Conservation (phyloP, 1,284 basidiomycete genomes). For the Sanghuangporus weigelae region DNA sequence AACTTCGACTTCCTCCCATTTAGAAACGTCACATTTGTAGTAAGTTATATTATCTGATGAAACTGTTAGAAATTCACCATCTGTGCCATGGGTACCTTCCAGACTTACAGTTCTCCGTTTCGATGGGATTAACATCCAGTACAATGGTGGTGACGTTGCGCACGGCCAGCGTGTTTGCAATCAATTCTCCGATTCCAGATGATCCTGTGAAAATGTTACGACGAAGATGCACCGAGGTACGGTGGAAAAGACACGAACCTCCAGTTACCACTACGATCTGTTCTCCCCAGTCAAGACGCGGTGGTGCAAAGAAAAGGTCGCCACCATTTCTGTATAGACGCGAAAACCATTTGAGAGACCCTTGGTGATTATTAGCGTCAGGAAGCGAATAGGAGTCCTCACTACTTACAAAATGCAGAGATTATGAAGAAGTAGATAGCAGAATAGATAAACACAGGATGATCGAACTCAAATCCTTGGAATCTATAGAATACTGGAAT, state of each 20-base stretch:
- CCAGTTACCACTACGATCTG: slow-evolving; percentile 89
- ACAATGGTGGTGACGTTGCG: slow-evolving; percentile 81
- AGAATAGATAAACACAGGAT: slow-evolving; percentile 46
- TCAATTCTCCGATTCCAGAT: slow-evolving; percentile 82
- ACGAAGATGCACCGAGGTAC: neutral
- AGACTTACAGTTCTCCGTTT: slow-evolving; percentile 66
- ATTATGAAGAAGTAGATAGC: slow-evolving; percentile 50
- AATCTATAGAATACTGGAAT: slow-evolving; percentile 73
- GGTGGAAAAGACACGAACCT: slow-evolving; percentile 41
- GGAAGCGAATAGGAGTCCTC: neutral
- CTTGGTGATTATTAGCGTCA: slow-evolving; percentile 32
- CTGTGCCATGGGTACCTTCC: neutral
- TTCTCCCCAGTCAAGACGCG: slow-evolving; percentile 71
- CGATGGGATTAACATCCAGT: slow-evolving; percentile 74
- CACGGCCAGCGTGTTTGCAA: slow-evolving; percentile 79
- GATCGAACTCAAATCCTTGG: slow-evolving; percentile 50
- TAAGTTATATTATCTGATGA: slow-evolving; percentile 68
- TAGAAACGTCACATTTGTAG: slow-evolving; percentile 87
- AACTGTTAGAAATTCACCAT: neutral
- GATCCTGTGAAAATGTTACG: slow-evolving; percentile 48
- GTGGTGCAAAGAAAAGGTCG: slow-evolving; percentile 53
- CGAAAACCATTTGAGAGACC: slow-evolving; percentile 65
- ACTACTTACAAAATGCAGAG: slow-evolving; percentile 59
- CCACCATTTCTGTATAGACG: slow-evolving; percentile 69
- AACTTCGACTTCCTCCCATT: slow-evolving; percentile 73